Conservation (phyloP, 306 rosid species). For the Pueraria montana region DNA sequence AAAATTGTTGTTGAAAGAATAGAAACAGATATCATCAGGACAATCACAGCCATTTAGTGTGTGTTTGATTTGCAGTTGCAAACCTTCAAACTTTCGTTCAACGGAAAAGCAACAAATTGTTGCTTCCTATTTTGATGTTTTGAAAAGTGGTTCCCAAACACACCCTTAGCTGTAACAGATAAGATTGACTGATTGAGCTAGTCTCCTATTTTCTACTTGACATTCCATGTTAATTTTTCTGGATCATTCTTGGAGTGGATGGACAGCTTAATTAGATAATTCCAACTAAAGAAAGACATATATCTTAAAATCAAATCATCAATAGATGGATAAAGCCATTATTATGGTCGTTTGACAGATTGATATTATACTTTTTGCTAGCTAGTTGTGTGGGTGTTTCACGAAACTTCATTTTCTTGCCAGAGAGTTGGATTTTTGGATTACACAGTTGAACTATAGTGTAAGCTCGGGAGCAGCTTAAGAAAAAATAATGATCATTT, state of each 20-base stretch:
- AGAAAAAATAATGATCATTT: no score
- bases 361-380: background rate
- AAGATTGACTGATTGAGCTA: constrained; percentile 9
- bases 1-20: background rate
- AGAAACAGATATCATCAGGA: background rate
- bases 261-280: background rate
- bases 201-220: background rate
- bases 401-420: background rate
- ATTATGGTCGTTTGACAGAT: background rate
- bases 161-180: background rate
- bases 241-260: background rate
- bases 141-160: no score
- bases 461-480: no score
- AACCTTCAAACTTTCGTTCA: no score
- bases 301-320: background rate
- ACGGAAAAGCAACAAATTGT: no score
- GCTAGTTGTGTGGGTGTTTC: background rate
- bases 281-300: background rate
- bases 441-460: background rate
- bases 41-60: background rate
- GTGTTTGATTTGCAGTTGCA: no score
- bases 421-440: background rate
- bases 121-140: no score
- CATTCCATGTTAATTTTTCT: constrained; percentile 1
- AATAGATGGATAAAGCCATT: background rate